phyloP scores from a whole-genome alignment of 345 rosid species.

The Cardamine resedifolia region DNA sequence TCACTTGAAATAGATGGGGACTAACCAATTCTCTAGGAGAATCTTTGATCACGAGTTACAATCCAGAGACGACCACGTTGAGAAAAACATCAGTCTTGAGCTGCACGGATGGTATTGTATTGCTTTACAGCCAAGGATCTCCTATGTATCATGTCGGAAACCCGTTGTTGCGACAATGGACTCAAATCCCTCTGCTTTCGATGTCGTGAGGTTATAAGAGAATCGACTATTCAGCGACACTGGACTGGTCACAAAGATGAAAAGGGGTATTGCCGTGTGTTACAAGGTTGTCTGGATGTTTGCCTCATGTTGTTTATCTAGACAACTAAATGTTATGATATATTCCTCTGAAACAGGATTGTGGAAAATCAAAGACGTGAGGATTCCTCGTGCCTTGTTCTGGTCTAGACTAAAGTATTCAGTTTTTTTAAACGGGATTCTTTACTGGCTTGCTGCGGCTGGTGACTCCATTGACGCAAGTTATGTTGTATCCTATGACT shows the following conservation, averaged over 20 bases:
- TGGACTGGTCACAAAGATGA: neutral
- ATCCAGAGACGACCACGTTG: neutral
- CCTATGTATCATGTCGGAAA: neutral
- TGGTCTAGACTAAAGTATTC: too few relatives aligned
- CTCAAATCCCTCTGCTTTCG: neutral
- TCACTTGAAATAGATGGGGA: too few relatives aligned
- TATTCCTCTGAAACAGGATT: neutral
- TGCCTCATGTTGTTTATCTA: neutral
- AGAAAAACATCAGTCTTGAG: neutral
- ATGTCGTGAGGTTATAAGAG: neutral
- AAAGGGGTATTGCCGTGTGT: neutral
- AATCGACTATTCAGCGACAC: neutral
- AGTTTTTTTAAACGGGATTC: too few relatives aligned
- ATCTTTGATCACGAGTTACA: neutral
- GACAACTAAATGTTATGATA: too few relatives aligned
- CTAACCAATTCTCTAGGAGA: too few relatives aligned
- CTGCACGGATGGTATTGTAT: neutral
- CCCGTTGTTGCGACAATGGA: neutral
- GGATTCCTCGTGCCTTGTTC: too few relatives aligned
- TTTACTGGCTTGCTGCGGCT: too few relatives aligned
- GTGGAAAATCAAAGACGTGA: neutral
- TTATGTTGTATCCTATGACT: too few relatives aligned
- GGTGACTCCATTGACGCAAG: too few relatives aligned
- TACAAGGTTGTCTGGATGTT: neutral
- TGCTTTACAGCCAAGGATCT: neutral